phyloP scores from a whole-genome alignment of 495 filamentous ascomycete species.

The Penicillium turbatum region DNA sequence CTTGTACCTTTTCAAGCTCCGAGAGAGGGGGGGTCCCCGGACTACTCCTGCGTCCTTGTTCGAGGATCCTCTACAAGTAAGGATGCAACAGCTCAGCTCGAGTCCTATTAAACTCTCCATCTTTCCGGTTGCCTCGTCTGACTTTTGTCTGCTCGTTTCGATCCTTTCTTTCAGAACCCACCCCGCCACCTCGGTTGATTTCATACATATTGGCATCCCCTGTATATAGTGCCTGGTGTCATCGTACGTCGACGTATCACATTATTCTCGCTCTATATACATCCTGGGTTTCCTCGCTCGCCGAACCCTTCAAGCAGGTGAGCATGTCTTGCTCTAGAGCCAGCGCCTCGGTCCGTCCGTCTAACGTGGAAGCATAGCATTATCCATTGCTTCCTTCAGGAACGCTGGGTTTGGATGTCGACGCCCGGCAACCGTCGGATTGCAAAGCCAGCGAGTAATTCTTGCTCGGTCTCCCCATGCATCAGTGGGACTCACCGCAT shows the following conservation, averaged over 20 bases:
- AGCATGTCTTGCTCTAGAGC: conserved; percentile 5
- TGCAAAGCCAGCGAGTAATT: conserved; percentile 20
- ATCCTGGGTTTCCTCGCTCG: background rate
- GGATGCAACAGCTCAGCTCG: conserved; percentile 24
- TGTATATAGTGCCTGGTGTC: conserved; percentile 21
- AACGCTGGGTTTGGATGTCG: conserved; percentile 5
- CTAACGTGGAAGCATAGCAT: conserved; percentile 4
- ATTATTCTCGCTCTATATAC: conserved; percentile 7
- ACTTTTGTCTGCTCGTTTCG: conserved; percentile 1
- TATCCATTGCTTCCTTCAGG: background rate
- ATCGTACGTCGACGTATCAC: conserved; percentile 2
- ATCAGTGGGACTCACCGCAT: conserved; percentile 27
- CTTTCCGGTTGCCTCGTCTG: conserved; percentile 18
- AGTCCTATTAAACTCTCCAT: conserved; percentile 16
- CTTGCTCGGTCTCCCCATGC: conserved; percentile 30
- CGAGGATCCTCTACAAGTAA: conserved; percentile 3
- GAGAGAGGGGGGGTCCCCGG: conserved; percentile 8
- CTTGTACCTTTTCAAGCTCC: conserved; percentile 16
- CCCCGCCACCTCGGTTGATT: background rate
- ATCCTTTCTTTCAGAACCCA: conserved; percentile 7
- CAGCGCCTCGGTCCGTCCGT: background rate
- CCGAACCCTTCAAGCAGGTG: conserved; percentile 9
- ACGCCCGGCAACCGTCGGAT: conserved; percentile 10
- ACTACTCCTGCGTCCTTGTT: background rate
- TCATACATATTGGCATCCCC: conserved; percentile 22